Evolutionary conservation across 306 rosid genomes (phyloP), one percentile per base, ranked within the genome.

Genomic region (Phaseolus lunatus): DNA sequence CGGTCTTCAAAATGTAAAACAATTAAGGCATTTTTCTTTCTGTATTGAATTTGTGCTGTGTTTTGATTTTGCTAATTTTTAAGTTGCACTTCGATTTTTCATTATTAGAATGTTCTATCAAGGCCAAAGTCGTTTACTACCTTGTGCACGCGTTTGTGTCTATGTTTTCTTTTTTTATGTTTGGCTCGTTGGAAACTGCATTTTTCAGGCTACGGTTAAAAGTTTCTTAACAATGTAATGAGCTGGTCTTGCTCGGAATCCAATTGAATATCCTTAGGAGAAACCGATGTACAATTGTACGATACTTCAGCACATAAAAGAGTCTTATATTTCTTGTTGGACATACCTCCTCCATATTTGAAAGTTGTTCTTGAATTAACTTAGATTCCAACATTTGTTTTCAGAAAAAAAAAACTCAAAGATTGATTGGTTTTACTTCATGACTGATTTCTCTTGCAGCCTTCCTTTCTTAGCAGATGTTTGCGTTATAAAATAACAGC

Each of bases 381-480:
- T 66, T 41, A 8, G 58, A 50, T 77, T 49, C 44, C 65, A 24
- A 56, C 67, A 23, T 67, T 73, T 24, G 26, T 26, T 71, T 52
- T 24, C 19, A 11, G 31, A 26, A 73, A 52, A 61, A 45, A 52
- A 67, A 39, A 23, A 35, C 80, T 3, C n/a, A 2, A 41, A 44
- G 70, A 27, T 7, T 16, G 70, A 33, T 7, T 77, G 54, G 24
- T 77, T 67, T 6, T 58, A 52, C 67, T 53, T 44, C 77, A 53
- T 84, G 61, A 83, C 63, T 66, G 48, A n/a, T 85, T 70, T 85
- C 16, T 39, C n/a, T 80, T 85, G 88, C 81, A 95, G 99, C 99
- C 99, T 70, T 83, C 92, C 69, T 87, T 86, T 87, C 97, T 89
- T 29, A 84, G 85, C 73, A 88, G 97, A 90, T 90, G 92, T 86